Evolutionary conservation across 768 basidiomycete species (phyloP), one percentile per base, ranked within the genome.

Genomic region (Termitomyces sp.): DNA sequence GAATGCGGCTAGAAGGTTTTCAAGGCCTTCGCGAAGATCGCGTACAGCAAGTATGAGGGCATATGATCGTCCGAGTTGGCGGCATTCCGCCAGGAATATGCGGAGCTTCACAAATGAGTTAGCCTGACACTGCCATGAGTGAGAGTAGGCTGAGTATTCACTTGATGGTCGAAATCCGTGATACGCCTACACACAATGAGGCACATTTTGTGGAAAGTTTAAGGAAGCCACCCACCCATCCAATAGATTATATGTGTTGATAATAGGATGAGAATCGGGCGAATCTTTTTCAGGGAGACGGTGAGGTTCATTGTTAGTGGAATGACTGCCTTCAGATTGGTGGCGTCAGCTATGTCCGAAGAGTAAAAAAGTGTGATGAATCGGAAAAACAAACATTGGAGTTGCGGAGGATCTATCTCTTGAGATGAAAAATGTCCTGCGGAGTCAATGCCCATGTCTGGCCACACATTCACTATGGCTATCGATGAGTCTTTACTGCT

Each of bases 1-100:
- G 36, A 67, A 66, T 16, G 54, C 46, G 5, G 46, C 47, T 16
- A 61, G 32, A 20, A 67, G 36, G 28, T 46, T 57, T 48, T 59
- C 48, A 6, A 67, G 52, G 6, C 60, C 49, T 61, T 60, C 56
- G 2, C 63, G 51, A 47, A 67, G 59, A 38, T 61, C 61, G 20
- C 48, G 46, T 3, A 60, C 47, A 20, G 64, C 60, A 28, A 67
- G 44, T 33, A 67, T 61, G 14, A 67, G 57, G 41, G 62, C 64
- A 46, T 66, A 67, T 4, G 63, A 64, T 48, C 63, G 44, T 32
- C 64, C 66, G 12, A 67, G 41, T 43, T 61, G 57, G 18, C 61
- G 61, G 44, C 64, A 64, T 55, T 62, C 64, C 9, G 26, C 30
- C 47, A 23, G 44, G 48, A 50, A 66, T 38, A 3, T 43, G n/a